Percentiles rank a stretch among this genome's conserved stretches.
Evolutionary conservation across 768 basidiomycete species (phyloP).

Genomic region (Coprinopsis strossmayeri): DNA sequence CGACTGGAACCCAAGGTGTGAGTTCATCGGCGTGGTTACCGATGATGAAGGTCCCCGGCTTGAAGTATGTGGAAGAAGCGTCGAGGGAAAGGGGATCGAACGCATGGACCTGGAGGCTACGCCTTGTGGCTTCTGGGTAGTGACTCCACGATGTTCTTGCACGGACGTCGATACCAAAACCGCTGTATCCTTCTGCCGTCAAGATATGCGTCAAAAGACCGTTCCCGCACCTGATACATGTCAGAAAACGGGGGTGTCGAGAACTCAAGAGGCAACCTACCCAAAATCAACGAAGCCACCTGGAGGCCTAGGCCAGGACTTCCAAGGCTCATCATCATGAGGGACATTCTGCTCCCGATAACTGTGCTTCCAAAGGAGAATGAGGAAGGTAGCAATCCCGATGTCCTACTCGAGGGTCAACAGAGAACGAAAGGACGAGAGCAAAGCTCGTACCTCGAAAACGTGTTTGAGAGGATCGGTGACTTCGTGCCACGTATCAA

Average conservation of each 20-base stretch:
- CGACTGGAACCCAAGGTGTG: constrained; percentile 88
- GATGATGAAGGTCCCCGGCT: constrained; percentile 64
- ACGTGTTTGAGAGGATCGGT: constrained; percentile 90
- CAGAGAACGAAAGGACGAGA: not conserved
- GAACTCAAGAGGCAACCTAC: constrained; percentile 27
- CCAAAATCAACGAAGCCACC: constrained; percentile 90
- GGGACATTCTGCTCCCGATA: constrained; percentile 27
- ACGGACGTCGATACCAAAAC: constrained; percentile 82
- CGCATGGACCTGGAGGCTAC: constrained; percentile 56
- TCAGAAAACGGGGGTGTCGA: not conserved
- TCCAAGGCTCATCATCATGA: constrained; percentile 43
- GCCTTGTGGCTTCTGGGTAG: constrained; percentile 62
- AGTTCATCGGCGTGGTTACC: constrained; percentile 97
- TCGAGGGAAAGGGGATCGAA: constrained; percentile 51
- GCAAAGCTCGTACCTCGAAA: constrained; percentile 56
- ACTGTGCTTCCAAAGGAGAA: constrained; percentile 83
- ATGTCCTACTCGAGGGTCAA: constrained; percentile 57
- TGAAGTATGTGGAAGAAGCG: constrained; percentile 21
- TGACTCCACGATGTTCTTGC: constrained; percentile 78
- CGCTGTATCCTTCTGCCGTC: constrained; percentile 73
- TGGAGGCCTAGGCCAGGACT: constrained; percentile 68
- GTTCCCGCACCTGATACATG: constrained; percentile 70
- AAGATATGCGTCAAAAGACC: constrained; percentile 90
- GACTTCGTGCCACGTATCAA: constrained; percentile 69
- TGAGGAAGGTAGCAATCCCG: constrained; percentile 89